A percentile compares a stretch with the other conserved stretches of the same genome.
These are phyloP conservation scores for Jackrogersella minutella DNA, from an alignment of 495 filamentous ascomycete species.

Conservation along the genomic window DNA sequence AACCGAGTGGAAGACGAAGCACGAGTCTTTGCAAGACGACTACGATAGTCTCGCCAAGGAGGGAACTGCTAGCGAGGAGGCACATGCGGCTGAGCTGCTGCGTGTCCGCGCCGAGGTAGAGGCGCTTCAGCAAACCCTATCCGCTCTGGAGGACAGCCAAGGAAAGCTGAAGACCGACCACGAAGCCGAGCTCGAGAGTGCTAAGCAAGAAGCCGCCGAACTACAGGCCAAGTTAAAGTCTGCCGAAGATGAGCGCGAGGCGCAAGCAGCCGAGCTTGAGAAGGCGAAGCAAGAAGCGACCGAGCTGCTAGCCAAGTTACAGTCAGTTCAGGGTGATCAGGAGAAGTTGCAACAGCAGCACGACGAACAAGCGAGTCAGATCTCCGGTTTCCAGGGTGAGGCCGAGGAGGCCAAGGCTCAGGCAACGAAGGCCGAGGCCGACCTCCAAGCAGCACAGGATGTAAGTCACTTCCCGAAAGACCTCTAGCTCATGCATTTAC, in stretches of 20 bases:
- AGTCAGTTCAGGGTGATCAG: background rate
- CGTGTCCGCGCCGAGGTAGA: slow-evolving; percentile 17
- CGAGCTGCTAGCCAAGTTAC: slow-evolving; percentile 22
- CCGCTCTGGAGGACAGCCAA: slow-evolving; percentile 18
- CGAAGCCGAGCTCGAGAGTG: slow-evolving; percentile 22
- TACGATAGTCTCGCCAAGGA: slow-evolving; percentile 18
- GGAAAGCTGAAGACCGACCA: slow-evolving; percentile 24
- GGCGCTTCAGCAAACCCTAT: slow-evolving; percentile 21
- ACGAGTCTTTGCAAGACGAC: slow-evolving; percentile 19
- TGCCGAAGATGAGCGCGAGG: slow-evolving; percentile 15
- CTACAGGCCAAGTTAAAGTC: slow-evolving; percentile 24
- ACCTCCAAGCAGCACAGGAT: slow-evolving; percentile 18
- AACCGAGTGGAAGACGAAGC: slow-evolving; percentile 29
- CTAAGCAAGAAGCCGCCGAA: slow-evolving; percentile 26
- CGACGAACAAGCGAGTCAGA: slow-evolving; percentile 19
- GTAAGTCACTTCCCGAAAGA: slow-evolving; percentile 4
- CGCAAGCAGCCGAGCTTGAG: slow-evolving; percentile 17
- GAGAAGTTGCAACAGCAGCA: slow-evolving; percentile 30
- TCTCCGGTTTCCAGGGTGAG: slow-evolving; percentile 13
- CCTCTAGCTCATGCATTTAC: background rate
- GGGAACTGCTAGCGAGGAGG: slow-evolving; percentile 16
- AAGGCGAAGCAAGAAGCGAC: slow-evolving; percentile 19
- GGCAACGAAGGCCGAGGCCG: slow-evolving; percentile 33
- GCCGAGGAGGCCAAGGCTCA: slow-evolving; percentile 27
- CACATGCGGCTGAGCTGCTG: slow-evolving; percentile 23